Base-by-base conservation (phyloP, 345 rosid species). In the Moricandia arvensis region DNA sequence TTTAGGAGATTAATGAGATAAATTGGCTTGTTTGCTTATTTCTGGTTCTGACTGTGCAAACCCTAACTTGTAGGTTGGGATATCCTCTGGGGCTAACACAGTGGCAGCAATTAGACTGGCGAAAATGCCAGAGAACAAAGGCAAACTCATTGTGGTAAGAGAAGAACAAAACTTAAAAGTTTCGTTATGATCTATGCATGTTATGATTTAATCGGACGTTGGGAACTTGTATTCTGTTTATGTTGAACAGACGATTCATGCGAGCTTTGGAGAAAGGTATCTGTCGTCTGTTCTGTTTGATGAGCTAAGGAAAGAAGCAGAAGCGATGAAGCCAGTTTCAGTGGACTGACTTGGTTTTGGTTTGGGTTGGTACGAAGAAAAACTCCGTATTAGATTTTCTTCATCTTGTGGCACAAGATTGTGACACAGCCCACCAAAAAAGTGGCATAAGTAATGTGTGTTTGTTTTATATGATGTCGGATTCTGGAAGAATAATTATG, bases 211-310 rank as follows among this genome's bases (percentile, higher is more conserved):
- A 68, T 68, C 27, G 4, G 4, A 59, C 11, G 30, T 33, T 41
- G 11, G 8, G 21, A 21, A 17, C 27, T 7, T 18, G 29, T 43
- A 8, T 45, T 45, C 17, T 45, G 53, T 5, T n/a, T n/a, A 45
- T 45, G 53, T 43, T 4, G 16, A 58, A 69, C 87, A 91, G 97
- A 94, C 93, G 11, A 12, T 94, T 74, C 96, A 90, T 80, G 86
- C 97, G 12, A 94, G 98, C 82, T 94, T 91, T 21, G 98, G 98
- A 70, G 98, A 94, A 82, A 83, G 96, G 67, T 94, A 94, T 71
- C 24, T 91, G 80, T 90, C 99, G 5, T 90, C 99, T 1, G 86
- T 86, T 51, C 83, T 95, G 76, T 95, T 89, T 73, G 70, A 92
- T 78, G 99, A 91, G 62, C 82, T 95, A 68, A 95, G 96, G 87